Evolutionary conservation across 2,329 filamentous ascomycete species (phyloP), one percentile per base, ranked within the genome.

Genomic region (Chaetomiaceae sp.): DNA sequence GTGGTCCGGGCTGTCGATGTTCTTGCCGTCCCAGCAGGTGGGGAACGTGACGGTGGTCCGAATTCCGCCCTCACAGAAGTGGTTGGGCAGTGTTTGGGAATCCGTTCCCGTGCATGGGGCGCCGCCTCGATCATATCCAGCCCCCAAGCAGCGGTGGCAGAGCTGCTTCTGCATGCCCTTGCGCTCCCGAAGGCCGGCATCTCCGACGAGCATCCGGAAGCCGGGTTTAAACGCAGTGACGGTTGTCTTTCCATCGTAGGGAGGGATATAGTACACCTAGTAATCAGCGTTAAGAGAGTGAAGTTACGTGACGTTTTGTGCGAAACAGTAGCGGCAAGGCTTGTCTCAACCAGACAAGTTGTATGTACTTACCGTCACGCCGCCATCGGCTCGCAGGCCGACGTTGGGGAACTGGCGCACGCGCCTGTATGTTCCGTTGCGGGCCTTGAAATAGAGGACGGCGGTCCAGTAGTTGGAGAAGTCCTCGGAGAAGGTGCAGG

Each of bases 1-100:
- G 62, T 72, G 76, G 61, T 80, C 72, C 0, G 69, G 56, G 14
- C 70, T 69, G 61, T 81, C 77, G 44, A 75, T 57, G 55, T 78
- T 72, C 37, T 69, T 69, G 33, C 79, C 79, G 55, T 82, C 72
- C 79, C 79, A 82, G 69, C 79, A 82, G 59, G 68, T 64, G 5
- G 67, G 68, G 60, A 74, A 75, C 30, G 72, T 69, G 46, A 73
- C 65, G 36, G 71, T 69, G 0, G 70, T 71, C 66, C 73, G 72
- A 54, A 74, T 73, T 20, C 73, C 71, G 6, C 68, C 69, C 2
- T 60, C 59, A 54, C 73, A 75, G 10, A 66, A 67, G 38, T 64
- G 58, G 0, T 63, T 65, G 3, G 73, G 73, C 60, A 75, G 72
- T 36, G 66, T 61, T 48, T 65, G 60, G 1, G 68, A 71, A 60